Base-by-base conservation (phyloP, 75 land plant species). In the Picea sitchensis region DNA sequence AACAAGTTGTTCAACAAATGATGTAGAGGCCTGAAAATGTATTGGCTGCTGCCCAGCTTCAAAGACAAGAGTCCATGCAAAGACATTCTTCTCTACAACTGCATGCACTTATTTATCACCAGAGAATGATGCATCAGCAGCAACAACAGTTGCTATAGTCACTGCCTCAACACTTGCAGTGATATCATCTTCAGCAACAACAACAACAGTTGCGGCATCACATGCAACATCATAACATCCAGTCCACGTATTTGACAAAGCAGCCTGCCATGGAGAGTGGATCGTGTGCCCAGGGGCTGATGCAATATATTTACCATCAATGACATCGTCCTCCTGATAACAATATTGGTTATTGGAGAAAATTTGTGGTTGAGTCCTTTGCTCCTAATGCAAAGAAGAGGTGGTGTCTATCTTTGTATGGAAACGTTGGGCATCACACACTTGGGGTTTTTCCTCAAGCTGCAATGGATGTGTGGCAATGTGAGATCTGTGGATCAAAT, bases 351-450 rank as follows among this genome's bases (percentile, higher is more conserved):
- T 96, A 91, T 68, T 96, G 98, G 98, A 88, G 91, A 76, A 93
- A 88, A 73, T 91, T 96, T 87, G 95, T 96, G 26, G 84, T 76
- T 2, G 95, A 96, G 77, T 96, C 90, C 65, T 96, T 91, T 85
- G 89, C 94, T 60, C 94, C 91, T 59, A 81, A 89, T 32, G 98
- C 98, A 59, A 93, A 90, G 86, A 93, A 93, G 78, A 89, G 96
- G 36, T 96, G 98, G 98, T 96, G 98, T 82, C 80, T 96, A 18
- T 93, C 94, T 7, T 58, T 83, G 65, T 96, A 96, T 81, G 92
- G 92, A 58, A 91, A 85, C 82, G 89, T 88, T 65, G 96, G 96
- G 23, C 88, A 88, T 34, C 88, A 93, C 67, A 84, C 91, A 57
- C 86, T 91, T 62, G 95, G 94, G 69, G 91, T 89, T 73, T 96